Evolutionary conservation across 2,329 filamentous ascomycete genomes (phyloP).

Genomic region (Chaetoscypha palmicola): DNA sequence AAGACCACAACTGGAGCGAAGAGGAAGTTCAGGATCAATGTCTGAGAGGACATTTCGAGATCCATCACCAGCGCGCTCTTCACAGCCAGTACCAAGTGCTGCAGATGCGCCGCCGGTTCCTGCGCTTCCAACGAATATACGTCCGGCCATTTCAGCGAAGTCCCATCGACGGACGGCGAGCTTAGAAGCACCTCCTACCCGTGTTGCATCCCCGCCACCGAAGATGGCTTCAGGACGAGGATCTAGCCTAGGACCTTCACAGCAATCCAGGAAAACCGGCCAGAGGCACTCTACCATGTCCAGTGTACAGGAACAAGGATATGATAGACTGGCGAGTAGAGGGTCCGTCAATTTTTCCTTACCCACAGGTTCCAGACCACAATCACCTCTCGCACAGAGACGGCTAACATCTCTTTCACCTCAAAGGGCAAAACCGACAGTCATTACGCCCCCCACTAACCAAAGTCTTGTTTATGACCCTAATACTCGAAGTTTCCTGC

Average conservation of each 20-base stretch:
- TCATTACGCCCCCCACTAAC: constrained; percentile 28
- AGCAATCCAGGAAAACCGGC: constrained; percentile 18
- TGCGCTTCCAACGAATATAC: constrained; percentile 51
- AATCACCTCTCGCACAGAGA: constrained; percentile 24
- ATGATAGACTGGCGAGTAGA: constrained; percentile 37
- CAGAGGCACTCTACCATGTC: constrained; percentile 24
- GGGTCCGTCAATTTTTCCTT: constrained; percentile 48
- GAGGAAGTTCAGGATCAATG: constrained; percentile 74
- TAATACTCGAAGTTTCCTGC: constrained; percentile 58
- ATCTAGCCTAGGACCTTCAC: constrained; percentile 25
- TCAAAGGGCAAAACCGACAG: constrained; percentile 24
- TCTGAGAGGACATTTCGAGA: constrained; percentile 80
- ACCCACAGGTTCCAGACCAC: constrained; percentile 35
- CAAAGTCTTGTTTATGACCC: constrained; percentile 54
- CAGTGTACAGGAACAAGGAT: constrained; percentile 34
- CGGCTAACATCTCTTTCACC: constrained; percentile 29
- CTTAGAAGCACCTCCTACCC: constrained; percentile 32
- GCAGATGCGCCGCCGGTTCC: constrained; percentile 67
- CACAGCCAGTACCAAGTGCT: constrained; percentile 33
- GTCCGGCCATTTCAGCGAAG: constrained; percentile 20
- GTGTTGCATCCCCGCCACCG: constrained; percentile 28
- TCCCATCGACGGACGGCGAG: constrained; percentile 31
- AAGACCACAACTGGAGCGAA: constrained; percentile 48
- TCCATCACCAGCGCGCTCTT: constrained; percentile 52
- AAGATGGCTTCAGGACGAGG: constrained; percentile 26